Percentiles rank a stretch among this genome's conserved stretches.
Conservation (phyloP, 345 rosid genomes). For the Melaleuca alternifolia region DNA sequence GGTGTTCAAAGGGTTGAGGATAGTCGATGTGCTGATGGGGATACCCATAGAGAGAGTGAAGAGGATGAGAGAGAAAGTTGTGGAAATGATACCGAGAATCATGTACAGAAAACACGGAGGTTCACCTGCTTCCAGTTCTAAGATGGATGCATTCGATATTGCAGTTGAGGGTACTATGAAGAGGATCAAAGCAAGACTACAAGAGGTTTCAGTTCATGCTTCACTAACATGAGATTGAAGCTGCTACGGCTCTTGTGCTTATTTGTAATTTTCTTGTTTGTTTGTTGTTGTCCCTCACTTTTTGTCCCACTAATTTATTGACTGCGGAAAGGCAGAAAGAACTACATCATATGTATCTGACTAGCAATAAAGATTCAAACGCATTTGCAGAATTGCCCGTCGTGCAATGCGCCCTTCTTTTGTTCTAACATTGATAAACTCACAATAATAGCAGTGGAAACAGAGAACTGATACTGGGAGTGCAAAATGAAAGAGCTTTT, state of each 20-base stretch:
- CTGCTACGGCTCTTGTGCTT: not conserved
- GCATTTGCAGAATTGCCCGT: not conserved
- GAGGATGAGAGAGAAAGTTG: slow-evolving; percentile 59
- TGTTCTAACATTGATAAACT: not conserved
- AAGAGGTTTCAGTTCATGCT: not conserved
- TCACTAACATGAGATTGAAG: not conserved
- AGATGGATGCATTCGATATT: slow-evolving; percentile 81
- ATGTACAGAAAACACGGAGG: slow-evolving; percentile 79
- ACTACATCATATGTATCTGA: not conserved
- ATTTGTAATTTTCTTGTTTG: not conserved
- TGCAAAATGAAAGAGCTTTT: not conserved
- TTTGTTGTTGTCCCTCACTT: not conserved
- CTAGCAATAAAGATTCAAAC: not conserved
- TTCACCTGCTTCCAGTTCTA: slow-evolving; percentile 40
- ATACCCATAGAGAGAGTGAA: slow-evolving; percentile 50
- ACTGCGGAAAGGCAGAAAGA: not conserved
- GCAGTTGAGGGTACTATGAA: slow-evolving; percentile 61
- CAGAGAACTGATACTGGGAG: not conserved
- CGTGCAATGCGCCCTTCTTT: not conserved
- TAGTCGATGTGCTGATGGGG: slow-evolving; percentile 58
- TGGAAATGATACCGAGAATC: slow-evolving; percentile 64
- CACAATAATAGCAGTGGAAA: not conserved
- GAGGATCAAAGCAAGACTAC: slow-evolving; percentile 42
- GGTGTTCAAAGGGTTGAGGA: slow-evolving; percentile 53
- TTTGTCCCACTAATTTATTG: not conserved